Conservation (phyloP, 495 filamentous ascomycete genomes). For the Amphirosellinia nigrospora region DNA sequence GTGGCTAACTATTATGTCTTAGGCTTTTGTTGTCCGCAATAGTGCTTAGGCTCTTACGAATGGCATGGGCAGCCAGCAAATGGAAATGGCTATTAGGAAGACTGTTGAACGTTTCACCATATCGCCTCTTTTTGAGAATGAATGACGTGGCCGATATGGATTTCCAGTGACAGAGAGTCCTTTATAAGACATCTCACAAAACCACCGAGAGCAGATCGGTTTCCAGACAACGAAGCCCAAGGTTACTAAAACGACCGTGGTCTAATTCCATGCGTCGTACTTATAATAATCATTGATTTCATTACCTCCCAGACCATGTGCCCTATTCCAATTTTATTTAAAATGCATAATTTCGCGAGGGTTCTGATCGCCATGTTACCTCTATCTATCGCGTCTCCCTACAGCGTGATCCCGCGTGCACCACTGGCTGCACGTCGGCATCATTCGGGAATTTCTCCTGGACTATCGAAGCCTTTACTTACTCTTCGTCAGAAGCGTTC, state of each 20-base stretch:
- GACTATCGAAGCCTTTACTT: constrained; percentile 43
- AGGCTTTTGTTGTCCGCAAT: too few species aligned
- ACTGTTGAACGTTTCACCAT: neutral
- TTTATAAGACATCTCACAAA: neutral
- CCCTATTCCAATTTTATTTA: neutral
- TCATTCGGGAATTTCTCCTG: constrained; percentile 45
- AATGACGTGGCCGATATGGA: too few species aligned
- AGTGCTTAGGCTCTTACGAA: neutral
- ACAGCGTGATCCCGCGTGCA: constrained; percentile 19
- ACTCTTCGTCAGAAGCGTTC: constrained; percentile 49
- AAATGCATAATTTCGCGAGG: constrained; percentile 6
- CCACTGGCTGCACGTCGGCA: constrained; percentile 32
- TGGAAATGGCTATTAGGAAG: neutral
- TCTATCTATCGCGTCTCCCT: constrained; percentile 27
- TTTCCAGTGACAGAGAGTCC: neutral
- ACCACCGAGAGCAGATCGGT: neutral
- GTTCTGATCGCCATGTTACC: neutral
- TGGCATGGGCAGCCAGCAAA: neutral
- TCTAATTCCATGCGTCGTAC: neutral
- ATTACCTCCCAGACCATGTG: neutral
- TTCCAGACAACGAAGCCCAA: neutral
- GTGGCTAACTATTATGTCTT: too few species aligned
- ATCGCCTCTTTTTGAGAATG: neutral
- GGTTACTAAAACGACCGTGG: neutral
- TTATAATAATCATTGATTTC: too few species aligned